phyloP scores from a whole-genome alignment of 2,329 filamentous ascomycete species.

The Botrytis medusae region DNA sequence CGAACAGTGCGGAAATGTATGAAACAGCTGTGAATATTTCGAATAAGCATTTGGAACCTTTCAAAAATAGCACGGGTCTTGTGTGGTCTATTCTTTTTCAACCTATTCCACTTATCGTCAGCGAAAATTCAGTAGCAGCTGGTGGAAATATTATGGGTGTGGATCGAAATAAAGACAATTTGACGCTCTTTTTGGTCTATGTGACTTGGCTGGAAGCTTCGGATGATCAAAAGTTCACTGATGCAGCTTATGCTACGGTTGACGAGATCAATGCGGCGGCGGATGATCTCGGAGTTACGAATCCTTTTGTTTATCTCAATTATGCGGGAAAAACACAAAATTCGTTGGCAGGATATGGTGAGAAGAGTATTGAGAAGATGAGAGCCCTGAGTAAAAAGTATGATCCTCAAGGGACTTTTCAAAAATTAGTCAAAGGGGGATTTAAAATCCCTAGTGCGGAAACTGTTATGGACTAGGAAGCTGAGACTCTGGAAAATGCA shows the following conservation, averaged over 20 bases:
- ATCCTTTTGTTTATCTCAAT: conserved; percentile 21
- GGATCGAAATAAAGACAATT: background rate
- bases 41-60: background rate
- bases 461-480: background rate
- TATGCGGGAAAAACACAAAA: conserved; percentile 22
- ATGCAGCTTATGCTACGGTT: conserved; percentile 7
- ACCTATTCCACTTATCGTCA: background rate
- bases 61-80: background rate
- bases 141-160: background rate
- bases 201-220: background rate
- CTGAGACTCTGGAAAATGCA: background rate
- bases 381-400: conserved; percentile 32
- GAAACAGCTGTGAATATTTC: background rate
- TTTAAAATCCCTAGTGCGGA: conserved; percentile 28
- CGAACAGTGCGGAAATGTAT: background rate
- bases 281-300: background rate
- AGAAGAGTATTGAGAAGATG: conserved; percentile 22
- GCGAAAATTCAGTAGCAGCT: background rate
- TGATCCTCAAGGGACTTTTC: conserved; percentile 36
- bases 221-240: conserved; percentile 11
- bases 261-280: background rate
- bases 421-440: conserved; percentile 34
- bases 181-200: background rate
- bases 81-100: background rate
- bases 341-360: conserved; percentile 23